A percentile compares a stretch with the other conserved stretches of the same genome.
These are phyloP conservation scores for Colletotrichum tofieldiae DNA, from an alignment of 2,329 filamentous ascomycete species.

Conservation along the genomic window DNA sequence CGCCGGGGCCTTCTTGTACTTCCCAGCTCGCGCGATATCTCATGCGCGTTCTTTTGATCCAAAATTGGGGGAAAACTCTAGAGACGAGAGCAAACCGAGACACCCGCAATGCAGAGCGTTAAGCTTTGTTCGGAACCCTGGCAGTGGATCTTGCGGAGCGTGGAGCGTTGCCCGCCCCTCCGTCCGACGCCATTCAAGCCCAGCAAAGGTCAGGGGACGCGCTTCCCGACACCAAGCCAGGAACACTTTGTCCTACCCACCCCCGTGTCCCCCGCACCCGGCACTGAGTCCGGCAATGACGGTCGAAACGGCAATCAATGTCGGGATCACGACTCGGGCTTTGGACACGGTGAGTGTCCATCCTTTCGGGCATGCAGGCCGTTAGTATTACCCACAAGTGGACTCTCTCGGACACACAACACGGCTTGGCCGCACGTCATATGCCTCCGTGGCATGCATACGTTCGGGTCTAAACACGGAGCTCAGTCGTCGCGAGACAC, in stretches of 20 bases:
- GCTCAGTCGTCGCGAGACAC: not conserved
- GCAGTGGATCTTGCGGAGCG: constrained; percentile 34
- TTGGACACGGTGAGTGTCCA: constrained; percentile 1
- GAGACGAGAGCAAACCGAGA: constrained; percentile 12
- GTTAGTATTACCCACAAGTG: not conserved
- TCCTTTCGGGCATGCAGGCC: not conserved
- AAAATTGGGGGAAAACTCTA: not conserved
- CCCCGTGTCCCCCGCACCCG: constrained; percentile 29
- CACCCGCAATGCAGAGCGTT: constrained; percentile 13
- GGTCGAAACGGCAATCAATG: constrained; percentile 24
- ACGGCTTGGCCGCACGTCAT: constrained; percentile 29
- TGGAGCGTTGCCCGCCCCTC: constrained; percentile 4
- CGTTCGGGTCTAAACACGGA: constrained; percentile 1
- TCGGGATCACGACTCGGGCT: constrained; percentile 34
- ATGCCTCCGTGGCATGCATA: not conserved
- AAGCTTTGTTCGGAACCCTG: constrained; percentile 27
- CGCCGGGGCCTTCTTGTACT: constrained; percentile 20
- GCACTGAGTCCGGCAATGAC: constrained; percentile 35
- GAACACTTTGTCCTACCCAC: not conserved
- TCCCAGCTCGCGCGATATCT: not conserved
- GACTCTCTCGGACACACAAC: constrained; percentile 5
- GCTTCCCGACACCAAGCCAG: constrained; percentile 1
- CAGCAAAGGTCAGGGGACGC: constrained; percentile 11
- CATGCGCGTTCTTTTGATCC: constrained; percentile 2
- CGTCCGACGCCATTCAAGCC: constrained; percentile 3